Base-by-base conservation (phyloP, 2,329 filamentous ascomycete species). In the Penicillium sp. region DNA sequence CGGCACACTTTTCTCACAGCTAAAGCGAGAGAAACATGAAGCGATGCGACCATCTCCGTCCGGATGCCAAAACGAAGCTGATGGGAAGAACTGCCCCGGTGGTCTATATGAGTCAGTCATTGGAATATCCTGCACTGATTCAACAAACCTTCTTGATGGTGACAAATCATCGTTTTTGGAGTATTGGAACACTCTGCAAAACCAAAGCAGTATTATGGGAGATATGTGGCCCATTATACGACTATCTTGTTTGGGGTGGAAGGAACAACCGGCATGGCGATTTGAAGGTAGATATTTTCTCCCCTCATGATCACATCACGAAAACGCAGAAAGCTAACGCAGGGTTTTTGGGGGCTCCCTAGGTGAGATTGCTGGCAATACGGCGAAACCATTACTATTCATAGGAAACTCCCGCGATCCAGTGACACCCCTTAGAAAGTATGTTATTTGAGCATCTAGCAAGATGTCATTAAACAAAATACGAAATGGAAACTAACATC, bases 151-250 rank as follows among this genome's bases (percentile, higher is more conserved):
- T 5, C 48, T 30, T 21, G 20, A 55, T 38, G 18, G 2, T 30
- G 40, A 30, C 52, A 48, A 55, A 40, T 18, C 43, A 16, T 48
- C 30, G 8, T 55, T 55, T 33, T 11, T 38, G 5, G 40, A 55
- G 2, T 56, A 58, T 26, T 42, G 45, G 40, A 2, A 23, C 6
- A 42, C 12, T 21, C 45, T 58, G 1, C 46, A 46, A 16, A 33
- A 33, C 23, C 51, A 58, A 48, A 55, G 56, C 45, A 55, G 26
- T 28, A 23, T 49, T n/a, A 49, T 56, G 11, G 56, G 50, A n/a
- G 46, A 58, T 8, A 30, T 42, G 14, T 58, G 56, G 56, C 26
- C 45, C 5, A 9, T 14, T 24, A 12, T 38, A 18, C 21, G 42
- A 26, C 24, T 55, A 9, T 21, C 8, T 33, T 58, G 54, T 3